Percentiles rank a stretch among this genome's conserved stretches.
Evolutionary conservation across 1,284 basidiomycete species (phyloP).

Genomic region (Trichosporon asahii): DNA sequence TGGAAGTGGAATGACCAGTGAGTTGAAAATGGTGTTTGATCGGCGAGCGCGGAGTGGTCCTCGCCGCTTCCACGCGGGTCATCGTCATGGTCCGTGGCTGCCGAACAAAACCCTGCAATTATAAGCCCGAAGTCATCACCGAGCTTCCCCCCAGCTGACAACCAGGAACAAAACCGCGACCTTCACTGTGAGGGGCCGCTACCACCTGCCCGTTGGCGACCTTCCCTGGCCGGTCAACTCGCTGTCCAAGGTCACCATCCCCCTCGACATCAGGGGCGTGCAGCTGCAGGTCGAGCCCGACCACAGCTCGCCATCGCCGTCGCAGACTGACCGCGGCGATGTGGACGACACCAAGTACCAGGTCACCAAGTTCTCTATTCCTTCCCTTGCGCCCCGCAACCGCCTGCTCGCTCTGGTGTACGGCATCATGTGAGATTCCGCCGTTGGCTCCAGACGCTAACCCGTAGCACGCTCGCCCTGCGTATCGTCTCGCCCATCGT

Average conservation of each 20-base stretch:
- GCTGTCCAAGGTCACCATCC: conserved; percentile 14
- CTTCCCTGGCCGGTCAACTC: conserved; percentile 18
- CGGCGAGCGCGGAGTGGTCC: background rate
- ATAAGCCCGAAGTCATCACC: background rate
- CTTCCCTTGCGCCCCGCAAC: conserved; percentile 7
- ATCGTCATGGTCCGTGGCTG: background rate
- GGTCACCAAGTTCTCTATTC: conserved; percentile 36
- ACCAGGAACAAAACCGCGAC: conserved; percentile 29
- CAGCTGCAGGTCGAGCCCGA: conserved; percentile 31
- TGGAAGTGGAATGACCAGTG: conserved; percentile 39
- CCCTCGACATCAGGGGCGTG: conserved; percentile 22
- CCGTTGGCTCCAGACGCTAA: background rate
- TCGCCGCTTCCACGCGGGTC: background rate
- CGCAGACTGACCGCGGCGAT: conserved; percentile 5
- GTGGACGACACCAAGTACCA: conserved; percentile 28
- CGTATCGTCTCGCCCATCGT: conserved; percentile 24
- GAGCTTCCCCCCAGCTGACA: background rate
- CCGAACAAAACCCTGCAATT: background rate
- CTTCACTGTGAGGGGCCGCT: conserved; percentile 28
- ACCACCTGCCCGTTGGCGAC: conserved; percentile 25
- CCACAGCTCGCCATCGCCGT: conserved; percentile 22
- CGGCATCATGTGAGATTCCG: conserved; percentile 28
- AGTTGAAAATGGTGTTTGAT: conserved; percentile 12
- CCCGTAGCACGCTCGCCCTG: conserved; percentile 15
- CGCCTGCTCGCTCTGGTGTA: conserved; percentile 11